A percentile compares a stretch with the other conserved stretches of the same genome.
phyloP scores from a whole-genome alignment of 371 early-diverging fungal genomes.

The Mortierella sp. region DNA sequence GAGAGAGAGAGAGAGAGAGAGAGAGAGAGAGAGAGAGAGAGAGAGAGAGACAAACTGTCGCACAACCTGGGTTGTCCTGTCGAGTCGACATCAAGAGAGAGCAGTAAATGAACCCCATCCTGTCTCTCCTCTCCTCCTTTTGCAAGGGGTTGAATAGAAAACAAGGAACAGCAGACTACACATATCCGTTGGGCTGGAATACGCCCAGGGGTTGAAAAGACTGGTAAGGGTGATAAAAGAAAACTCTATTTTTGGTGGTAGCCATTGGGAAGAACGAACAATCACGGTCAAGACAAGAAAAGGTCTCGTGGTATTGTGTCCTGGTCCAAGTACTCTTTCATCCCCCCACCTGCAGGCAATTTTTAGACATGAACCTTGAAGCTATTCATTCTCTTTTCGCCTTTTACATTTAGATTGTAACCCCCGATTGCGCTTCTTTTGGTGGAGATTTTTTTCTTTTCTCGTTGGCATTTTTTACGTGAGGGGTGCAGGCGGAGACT shows the following conservation, averaged over 20 bases:
- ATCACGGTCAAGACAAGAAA: neutral
- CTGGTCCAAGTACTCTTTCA: neutral
- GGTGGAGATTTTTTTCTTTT: neutral
- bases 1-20: neutral
- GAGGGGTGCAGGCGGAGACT: neutral
- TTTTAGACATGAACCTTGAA: constrained; percentile 9
- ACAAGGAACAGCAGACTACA: neutral
- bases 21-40: neutral
- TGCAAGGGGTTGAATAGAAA: neutral
- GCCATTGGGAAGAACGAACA: neutral
- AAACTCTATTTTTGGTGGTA: constrained; percentile 13
- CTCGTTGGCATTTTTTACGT: too few species aligned
- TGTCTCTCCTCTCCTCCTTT: neutral
- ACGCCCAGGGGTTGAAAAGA: neutral
- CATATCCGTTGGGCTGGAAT: neutral
- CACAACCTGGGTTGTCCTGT: neutral
- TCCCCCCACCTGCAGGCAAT: neutral
- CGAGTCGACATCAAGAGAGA: neutral
- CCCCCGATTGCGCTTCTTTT: neutral
- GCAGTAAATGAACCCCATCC: neutral
- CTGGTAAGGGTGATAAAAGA: neutral
- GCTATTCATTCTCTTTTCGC: neutral
- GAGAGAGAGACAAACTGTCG: neutral
- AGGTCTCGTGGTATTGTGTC: neutral
- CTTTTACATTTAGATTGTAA: neutral